Evolutionary conservation across 345 rosid genomes (phyloP), one percentile per base, ranked within the genome.

Genomic region (Toxicodendron radicans): DNA sequence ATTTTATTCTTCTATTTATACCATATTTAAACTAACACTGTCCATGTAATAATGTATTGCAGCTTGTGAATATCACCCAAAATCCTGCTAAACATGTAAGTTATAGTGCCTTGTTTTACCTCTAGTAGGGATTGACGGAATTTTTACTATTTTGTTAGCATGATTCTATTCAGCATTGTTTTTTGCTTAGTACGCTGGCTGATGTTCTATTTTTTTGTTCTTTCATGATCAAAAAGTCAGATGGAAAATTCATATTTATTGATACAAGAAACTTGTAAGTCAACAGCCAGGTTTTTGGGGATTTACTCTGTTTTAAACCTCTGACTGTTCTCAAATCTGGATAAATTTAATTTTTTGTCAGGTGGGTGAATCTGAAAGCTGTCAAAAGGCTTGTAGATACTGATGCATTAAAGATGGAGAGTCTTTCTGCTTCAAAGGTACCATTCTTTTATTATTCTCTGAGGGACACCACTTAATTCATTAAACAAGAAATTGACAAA

Each of bases 301-400:
- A 56, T 57, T 53, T 68, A 7, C 14, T 12, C 1, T 66, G 10
- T 58, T 12, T 38, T 10, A 60, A 41, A 14, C 65, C 33, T 59
- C 57, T 64, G 53, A 68, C 6, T 35, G 8, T 77, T 57, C 61
- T 63, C 62, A 27, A 72, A 23, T 64, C 30, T 66, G 57, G 3
- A 24, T 74, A 54, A 76, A 6, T 60, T 27, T n/a, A 27, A 41
- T 20, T 72, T 76, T 58, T 80, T 32, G 38, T 33, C 76, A 89
- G 91, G 82, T 89, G 93, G 93, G 68, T 83, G 45, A 66, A 84
- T 78, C 78, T 89, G 77, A 83, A 80, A 70, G 87, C 90, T 20
- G 59, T 84, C 61, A 76, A 79, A 76, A 80, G 82, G 83, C 87
- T 89, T 77, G 73, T 75, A 27, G 88, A 83, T 54, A 81, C 81